phyloP scores from a whole-genome alignment of 176 grass and related monocot species.

The Ensete glaucum region DNA sequence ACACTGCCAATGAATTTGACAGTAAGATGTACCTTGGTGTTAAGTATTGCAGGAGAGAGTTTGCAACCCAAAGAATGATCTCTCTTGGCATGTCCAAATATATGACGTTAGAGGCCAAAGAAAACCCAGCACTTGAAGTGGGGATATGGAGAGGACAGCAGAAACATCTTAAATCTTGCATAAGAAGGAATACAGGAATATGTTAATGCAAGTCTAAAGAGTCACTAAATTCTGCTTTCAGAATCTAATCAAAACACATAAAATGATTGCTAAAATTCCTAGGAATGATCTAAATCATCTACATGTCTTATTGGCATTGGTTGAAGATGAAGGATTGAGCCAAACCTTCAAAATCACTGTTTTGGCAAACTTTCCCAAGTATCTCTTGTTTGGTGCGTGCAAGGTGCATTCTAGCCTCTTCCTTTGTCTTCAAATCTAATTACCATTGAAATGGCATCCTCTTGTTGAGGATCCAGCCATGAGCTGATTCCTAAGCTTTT shows the following conservation, averaged over 20 bases:
- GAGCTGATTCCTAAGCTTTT: no score
- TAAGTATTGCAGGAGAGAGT: no score
- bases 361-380: no score
- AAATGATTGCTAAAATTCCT: no score
- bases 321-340: neutral
- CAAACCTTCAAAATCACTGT: no score
- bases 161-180: neutral
- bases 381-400: no score
- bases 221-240: neutral
- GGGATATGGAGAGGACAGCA: neutral
- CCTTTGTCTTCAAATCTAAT: neutral
- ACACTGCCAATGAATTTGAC: no score
- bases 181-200: neutral
- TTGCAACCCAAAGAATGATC: no score
- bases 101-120: no score
- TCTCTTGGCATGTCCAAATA: no score
- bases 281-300: neutral
- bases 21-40: no score
- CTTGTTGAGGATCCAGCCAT: neutral
- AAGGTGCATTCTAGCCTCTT: neutral
- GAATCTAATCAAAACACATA: neutral
- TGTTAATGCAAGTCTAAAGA: neutral
- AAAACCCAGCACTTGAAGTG: no score
- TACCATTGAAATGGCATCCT: neutral
- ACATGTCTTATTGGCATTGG: neutral